Base-by-base conservation (phyloP, 164 flowering plant species). In the Nymphaea thermarum region DNA sequence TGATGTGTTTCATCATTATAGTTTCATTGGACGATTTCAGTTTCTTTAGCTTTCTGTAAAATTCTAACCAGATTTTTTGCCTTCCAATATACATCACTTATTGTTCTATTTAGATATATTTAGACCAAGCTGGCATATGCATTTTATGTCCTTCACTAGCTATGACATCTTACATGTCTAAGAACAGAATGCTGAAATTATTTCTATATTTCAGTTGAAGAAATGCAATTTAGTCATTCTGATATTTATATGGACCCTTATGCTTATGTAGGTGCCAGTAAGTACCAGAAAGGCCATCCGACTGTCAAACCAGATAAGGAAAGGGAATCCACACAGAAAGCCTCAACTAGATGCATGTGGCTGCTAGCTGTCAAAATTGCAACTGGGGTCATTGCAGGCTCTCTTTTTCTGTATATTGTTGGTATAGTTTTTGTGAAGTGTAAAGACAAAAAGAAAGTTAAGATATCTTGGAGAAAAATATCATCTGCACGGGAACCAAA, bases 391-490 rank as follows among this genome's bases (percentile, higher is more conserved):
- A 71, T 86, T 78, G 84, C 80, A 16, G 89, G 89, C 53, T 72
- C 74, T 43, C 78, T 91, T 68, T 72, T 83, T 17, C 67, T 89
- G 5, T 66, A 82, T 53, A 90, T 82, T 62, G 41, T 81, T 64
- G 14, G 88, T 64, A 79, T 90, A 44, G 84, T 86, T 44, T 25
- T 80, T 62, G 80, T 78, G 68, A 87, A 75, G 71, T 91, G 83
- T 75, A 83, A 85, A 71, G 78, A 76, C 63, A 82, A 79, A 71
- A 62, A 91, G 41, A 81, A 87, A 36, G 77, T 83, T 70, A 80
- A 85, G 62, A 82, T 85, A 62, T 91, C 93, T 5, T 87, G 97
- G 97, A 93, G 85, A 81, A 91, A 89, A 77, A 78, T 87, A 25
- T 62, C 80, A 62, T 86, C 82, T 66, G 78, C 71, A 71, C 89